Evolutionary conservation across 257 asterid species (phyloP).

Genomic region (Cynanchum wilfordii): DNA sequence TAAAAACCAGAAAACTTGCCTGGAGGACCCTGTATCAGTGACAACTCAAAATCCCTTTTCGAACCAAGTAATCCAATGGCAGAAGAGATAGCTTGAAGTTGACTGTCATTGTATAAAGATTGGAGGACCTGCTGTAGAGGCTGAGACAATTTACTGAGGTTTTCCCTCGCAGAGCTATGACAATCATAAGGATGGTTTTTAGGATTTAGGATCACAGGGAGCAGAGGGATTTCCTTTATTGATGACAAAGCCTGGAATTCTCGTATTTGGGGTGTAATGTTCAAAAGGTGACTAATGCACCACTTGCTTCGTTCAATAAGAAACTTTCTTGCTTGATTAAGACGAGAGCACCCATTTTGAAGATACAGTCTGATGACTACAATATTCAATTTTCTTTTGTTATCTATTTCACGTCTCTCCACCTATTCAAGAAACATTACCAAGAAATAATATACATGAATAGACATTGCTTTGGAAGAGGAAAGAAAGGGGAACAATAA

Average conservation of each 20-base stretch:
- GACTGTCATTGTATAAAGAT: conserved; percentile 75
- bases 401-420: conserved; percentile 84
- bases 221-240: conserved; percentile 78
- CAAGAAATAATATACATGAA: conserved; percentile 18
- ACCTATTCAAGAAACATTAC: conserved; percentile 46
- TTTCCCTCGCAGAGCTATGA: conserved; percentile 36
- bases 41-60: conserved; percentile 58
- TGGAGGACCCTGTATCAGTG: conserved; percentile 99
- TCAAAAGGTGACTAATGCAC: conserved; percentile 79
- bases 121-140: conserved; percentile 63
- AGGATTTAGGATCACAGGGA: conserved; percentile 83
- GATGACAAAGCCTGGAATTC: conserved; percentile 97
- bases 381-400: conserved; percentile 60
- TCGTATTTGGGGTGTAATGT: conserved; percentile 94
- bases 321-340: conserved; percentile 70
- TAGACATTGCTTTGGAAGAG: background rate
- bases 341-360: conserved; percentile 69
- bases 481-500: conserved; percentile 12
- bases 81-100: conserved; percentile 78
- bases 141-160: conserved; percentile 49
- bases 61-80: conserved; percentile 62
- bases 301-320: conserved; percentile 91
- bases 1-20: conserved; percentile 43
- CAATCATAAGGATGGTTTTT: conserved; percentile 38
- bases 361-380: conserved; percentile 69